A percentile compares a stretch with the other conserved stretches of the same genome.
Conservation (phyloP, 2,329 filamentous ascomycete species). For the Pseudopithomyces maydicus region DNA sequence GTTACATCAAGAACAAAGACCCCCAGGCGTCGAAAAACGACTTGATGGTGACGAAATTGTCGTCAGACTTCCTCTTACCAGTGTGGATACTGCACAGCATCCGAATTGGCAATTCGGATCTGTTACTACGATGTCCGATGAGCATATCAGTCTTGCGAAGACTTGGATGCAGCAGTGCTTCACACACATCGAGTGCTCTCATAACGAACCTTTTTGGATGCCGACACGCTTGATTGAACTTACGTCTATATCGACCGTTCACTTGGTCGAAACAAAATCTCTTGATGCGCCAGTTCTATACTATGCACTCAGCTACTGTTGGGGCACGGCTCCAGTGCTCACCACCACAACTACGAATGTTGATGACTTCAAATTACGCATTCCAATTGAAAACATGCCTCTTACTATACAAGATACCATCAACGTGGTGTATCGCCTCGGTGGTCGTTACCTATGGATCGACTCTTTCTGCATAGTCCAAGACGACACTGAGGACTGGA, state of each 20-base stretch:
- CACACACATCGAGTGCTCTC: not conserved
- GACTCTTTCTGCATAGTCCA: not conserved
- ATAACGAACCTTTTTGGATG: not conserved
- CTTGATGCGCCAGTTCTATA: not conserved
- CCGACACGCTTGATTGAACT: not conserved
- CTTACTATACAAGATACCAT: not conserved
- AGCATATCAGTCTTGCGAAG: not conserved
- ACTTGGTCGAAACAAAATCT: not conserved
- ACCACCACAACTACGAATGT: not conserved
- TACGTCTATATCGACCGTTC: not conserved
- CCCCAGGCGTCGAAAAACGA: not conserved
- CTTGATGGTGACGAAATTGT: not conserved
- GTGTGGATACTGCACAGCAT: not conserved
- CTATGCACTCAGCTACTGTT: slow-evolving; percentile 3
- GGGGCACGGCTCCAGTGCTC: not conserved
- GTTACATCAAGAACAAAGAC: not conserved
- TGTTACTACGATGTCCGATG: not conserved
- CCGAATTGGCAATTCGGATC: not conserved
- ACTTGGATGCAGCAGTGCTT: not conserved
- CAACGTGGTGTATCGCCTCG: not conserved
- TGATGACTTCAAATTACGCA: not conserved
- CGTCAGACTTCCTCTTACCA: not conserved
- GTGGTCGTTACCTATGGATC: not conserved
- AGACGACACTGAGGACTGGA: not conserved
- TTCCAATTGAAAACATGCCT: not conserved